These are phyloP conservation scores for Triticum aestivum DNA, from an alignment of 176 grass and related monocot species.

Conservation along the genomic window DNA sequence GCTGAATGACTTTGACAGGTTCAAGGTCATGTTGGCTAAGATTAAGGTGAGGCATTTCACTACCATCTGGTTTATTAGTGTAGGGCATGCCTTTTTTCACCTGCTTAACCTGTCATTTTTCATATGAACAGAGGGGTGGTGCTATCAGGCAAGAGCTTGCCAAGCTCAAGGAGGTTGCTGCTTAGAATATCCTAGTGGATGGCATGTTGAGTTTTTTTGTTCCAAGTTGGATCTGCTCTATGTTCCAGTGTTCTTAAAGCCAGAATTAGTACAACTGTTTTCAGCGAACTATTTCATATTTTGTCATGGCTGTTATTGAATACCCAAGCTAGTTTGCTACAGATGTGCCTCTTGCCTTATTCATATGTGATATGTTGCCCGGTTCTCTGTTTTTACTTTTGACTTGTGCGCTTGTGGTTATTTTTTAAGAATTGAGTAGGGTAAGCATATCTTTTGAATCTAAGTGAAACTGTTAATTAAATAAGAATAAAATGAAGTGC, in stretches of 20 bases:
- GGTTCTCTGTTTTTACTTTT: not conserved
- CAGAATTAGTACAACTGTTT: slow-evolving; percentile 37
- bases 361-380: not conserved
- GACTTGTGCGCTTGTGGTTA: not conserved
- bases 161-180: slow-evolving; percentile 64
- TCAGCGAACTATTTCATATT: slow-evolving; percentile 28
- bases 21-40: slow-evolving; percentile 90
- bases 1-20: slow-evolving; percentile 91
- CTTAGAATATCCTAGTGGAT: slow-evolving; percentile 29
- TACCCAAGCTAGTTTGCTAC: not conserved
- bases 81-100: not conserved
- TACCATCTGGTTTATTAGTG: not conserved
- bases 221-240: slow-evolving; percentile 20
- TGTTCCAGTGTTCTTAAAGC: slow-evolving; percentile 25
- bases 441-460: not conserved
- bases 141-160: slow-evolving; percentile 79
- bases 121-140: slow-evolving; percentile 65
- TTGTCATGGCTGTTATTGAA: slow-evolving; percentile 26
- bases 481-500: no score
- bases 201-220: slow-evolving; percentile 45
- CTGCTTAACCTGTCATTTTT: not conserved
- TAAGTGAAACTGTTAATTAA: no score
- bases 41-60: slow-evolving; percentile 60
- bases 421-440: not conserved
- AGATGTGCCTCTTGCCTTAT: not conserved